Evolutionary conservation across 2,329 filamentous ascomycete species (phyloP), one percentile per base, ranked within the genome.

Genomic region (Hymenoscyphus albidus): DNA sequence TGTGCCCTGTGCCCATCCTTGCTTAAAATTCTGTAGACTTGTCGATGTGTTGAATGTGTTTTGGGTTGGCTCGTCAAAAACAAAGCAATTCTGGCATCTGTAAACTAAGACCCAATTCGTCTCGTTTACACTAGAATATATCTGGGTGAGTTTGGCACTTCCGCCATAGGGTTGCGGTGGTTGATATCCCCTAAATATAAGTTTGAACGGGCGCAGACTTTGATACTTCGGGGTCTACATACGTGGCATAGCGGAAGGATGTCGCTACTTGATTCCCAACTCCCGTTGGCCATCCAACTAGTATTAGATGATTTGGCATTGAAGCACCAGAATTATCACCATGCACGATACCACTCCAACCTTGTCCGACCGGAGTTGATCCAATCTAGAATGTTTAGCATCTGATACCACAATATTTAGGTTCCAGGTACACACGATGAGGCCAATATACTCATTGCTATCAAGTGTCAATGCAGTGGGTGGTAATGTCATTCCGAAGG

Each of bases 31-130:
- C 1, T 80, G 79, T 3, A 68, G 70, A 57, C 75, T 81, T n/a
- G 83, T 85, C 5, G 78, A 77, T 1, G 78, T 77, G 2, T 76
- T 77, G 18, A 64, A 65, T 0, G 78, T 78, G 0, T 75, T 76
- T 38, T 77, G 76, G 4, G 80, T 81, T 38, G 80, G 77, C 42
- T 85, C 78, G 68, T 82, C 76, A 82, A 83, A 87, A 0, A 77
- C 70, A 18, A 85, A 77, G 73, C 84, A 87, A 69, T 81, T 79
- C 68, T 87, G 76, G 75, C 88, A 91, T 59, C 85, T 81, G 77
- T 88, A 91, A 22, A 89, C 81, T 54, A 89, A 73, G 58, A 83
- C 82, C 74, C 85, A 91, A 69, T 83, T 78, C 31, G 82, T 85
- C n/a, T 79, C 78, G 69, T 82, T 88, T 62, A 89, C 78, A 31